These are phyloP conservation scores for Cadophora sp. DNA, from an alignment of 2,329 filamentous ascomycete species.

Conservation along the genomic window DNA sequence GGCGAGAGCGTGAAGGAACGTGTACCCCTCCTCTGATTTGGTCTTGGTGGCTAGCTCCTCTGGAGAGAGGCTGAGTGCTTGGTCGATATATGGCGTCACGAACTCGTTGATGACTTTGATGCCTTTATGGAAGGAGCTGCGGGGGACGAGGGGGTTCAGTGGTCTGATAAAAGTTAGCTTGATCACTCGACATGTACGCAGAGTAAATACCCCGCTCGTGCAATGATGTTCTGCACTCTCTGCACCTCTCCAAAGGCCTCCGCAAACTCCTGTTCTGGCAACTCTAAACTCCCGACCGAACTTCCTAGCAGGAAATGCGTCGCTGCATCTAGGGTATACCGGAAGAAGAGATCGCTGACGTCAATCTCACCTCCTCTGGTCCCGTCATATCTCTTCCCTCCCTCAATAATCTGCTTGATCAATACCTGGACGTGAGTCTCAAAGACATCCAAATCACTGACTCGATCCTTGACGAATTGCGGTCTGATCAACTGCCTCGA, in stretches of 20 bases:
- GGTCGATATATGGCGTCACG: slow-evolving; percentile 78
- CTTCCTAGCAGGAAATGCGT: slow-evolving; percentile 87
- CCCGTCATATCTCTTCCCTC: slow-evolving; percentile 53
- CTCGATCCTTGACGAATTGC: slow-evolving; percentile 84
- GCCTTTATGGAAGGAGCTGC: slow-evolving; percentile 65
- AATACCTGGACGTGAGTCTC: slow-evolving; percentile 79
- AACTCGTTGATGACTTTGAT: slow-evolving; percentile 77
- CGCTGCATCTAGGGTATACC: slow-evolving; percentile 83
- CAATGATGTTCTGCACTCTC: slow-evolving; percentile 71
- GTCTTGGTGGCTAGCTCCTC: slow-evolving; percentile 77
- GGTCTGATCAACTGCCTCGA: slow-evolving; percentile 84
- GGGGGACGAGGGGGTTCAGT: slow-evolving; percentile 68
- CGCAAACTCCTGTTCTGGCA: slow-evolving; percentile 73
- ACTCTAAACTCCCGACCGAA: slow-evolving; percentile 66
- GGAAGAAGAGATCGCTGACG: slow-evolving; percentile 79
- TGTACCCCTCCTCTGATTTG: slow-evolving; percentile 76
- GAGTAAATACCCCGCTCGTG: slow-evolving; percentile 61
- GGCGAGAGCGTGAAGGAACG: slow-evolving; percentile 86
- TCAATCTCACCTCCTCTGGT: slow-evolving; percentile 67
- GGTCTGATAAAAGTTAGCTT: slow-evolving; percentile 52
- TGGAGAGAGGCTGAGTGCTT: slow-evolving; percentile 70
- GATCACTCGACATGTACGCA: background rate
- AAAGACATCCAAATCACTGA: slow-evolving; percentile 82
- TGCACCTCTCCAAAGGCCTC: slow-evolving; percentile 83
- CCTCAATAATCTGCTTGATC: slow-evolving; percentile 70